These are phyloP conservation scores for Tinospora cordifolia DNA, from an alignment of 164 flowering plant species.

Conservation along the genomic window DNA sequence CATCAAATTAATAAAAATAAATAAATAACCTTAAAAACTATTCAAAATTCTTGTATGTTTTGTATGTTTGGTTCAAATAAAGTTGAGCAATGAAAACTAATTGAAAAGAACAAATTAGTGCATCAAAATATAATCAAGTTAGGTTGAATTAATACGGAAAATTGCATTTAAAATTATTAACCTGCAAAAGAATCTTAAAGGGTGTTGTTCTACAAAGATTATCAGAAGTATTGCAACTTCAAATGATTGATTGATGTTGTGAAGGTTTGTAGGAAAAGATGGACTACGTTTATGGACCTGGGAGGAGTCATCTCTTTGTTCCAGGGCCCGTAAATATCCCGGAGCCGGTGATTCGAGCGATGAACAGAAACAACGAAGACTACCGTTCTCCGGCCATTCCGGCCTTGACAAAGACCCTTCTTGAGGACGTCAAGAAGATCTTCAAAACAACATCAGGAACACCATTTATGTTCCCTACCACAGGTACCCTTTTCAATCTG, in stretches of 20 bases:
- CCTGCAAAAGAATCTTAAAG: background rate
- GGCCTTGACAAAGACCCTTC: slow-evolving; percentile 72
- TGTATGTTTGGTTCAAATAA: too few relatives aligned
- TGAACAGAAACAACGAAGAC: slow-evolving; percentile 98
- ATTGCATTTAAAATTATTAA: too few relatives aligned
- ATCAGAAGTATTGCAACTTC: background rate
- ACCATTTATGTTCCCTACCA: slow-evolving; percentile 85
- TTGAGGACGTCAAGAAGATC: slow-evolving; percentile 93
- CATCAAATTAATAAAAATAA: too few relatives aligned
- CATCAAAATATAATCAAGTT: too few relatives aligned
- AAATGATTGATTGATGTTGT: background rate
- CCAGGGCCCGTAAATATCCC: slow-evolving; percentile 98
- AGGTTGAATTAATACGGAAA: too few relatives aligned
- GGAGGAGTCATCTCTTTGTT: slow-evolving; percentile 93
- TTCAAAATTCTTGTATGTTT: too few relatives aligned
- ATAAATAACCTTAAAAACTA: too few relatives aligned
- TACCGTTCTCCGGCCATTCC: slow-evolving; percentile 94
- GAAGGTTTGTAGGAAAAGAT: slow-evolving; percentile 32
- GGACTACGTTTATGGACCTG: slow-evolving; percentile 85
- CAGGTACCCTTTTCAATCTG: slow-evolving; percentile 39
- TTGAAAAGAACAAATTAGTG: too few relatives aligned
- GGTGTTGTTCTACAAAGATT: background rate
- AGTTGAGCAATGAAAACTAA: too few relatives aligned
- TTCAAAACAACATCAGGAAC: slow-evolving; percentile 89
- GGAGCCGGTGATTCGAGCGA: slow-evolving; percentile 81